Conservation (phyloP, 257 asterid species). For the Jaltomata sinuosa region DNA sequence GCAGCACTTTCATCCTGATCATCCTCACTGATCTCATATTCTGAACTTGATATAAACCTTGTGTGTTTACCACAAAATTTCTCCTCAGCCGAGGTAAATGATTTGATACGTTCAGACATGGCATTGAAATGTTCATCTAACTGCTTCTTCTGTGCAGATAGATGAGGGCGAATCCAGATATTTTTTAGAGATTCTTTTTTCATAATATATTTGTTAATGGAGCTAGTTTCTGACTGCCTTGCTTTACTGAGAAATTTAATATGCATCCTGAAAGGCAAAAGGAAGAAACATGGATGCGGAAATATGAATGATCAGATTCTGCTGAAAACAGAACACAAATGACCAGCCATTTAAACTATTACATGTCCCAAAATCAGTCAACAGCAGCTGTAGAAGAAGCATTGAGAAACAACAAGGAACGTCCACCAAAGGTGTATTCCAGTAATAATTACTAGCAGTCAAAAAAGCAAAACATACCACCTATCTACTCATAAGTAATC, state of each 20-base stretch:
- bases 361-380: background rate
- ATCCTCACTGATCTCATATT: slow-evolving; percentile 37
- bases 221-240: slow-evolving; percentile 31
- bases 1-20: slow-evolving; percentile 24
- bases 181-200: slow-evolving; percentile 26
- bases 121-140: slow-evolving; percentile 56
- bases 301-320: background rate
- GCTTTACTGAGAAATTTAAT: slow-evolving; percentile 33
- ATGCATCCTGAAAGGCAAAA: slow-evolving; percentile 39
- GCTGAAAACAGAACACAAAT: background rate
- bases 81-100: slow-evolving; percentile 32
- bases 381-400: background rate
- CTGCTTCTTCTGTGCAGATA: slow-evolving; percentile 40
- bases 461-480: too few relatives aligned
- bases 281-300: background rate
- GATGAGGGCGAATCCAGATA: slow-evolving; percentile 37
- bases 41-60: slow-evolving; percentile 59
- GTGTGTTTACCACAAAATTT: slow-evolving; percentile 53
- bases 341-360: background rate
- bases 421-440: too few relatives aligned
- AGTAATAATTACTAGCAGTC: too few relatives aligned
- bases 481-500: too few relatives aligned
- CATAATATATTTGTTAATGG: slow-evolving; percentile 28
- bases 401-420: background rate
- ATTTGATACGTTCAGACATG: slow-evolving; percentile 50